Evolutionary conservation across 2,329 filamentous ascomycete species (phyloP).

Genomic region (Fusarium scirpi): DNA sequence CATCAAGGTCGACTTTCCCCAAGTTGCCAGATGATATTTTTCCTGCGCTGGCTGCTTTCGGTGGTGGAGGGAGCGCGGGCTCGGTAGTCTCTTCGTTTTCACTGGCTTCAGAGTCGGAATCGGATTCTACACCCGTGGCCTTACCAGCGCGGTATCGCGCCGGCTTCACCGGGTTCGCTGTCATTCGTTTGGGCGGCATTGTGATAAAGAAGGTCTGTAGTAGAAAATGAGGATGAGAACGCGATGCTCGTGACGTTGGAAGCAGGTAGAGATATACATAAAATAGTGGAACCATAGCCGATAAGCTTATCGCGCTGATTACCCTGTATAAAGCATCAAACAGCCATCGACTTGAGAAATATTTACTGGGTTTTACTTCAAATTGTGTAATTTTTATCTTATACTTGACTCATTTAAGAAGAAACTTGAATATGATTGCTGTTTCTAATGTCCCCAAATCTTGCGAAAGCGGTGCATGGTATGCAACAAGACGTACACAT

Average conservation of each 20-base stretch:
- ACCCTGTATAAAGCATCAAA: conserved; percentile 24
- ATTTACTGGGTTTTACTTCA: not conserved
- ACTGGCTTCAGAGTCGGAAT: conserved; percentile 65
- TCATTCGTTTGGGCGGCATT: conserved; percentile 87
- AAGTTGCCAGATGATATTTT: conserved; percentile 65
- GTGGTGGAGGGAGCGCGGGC: conserved; percentile 63
- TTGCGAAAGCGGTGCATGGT: not conserved
- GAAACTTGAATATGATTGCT: not conserved
- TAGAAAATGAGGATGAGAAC: conserved; percentile 20
- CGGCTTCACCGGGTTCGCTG: conserved; percentile 85
- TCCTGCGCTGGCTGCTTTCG: conserved; percentile 67
- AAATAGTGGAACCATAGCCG: conserved; percentile 32
- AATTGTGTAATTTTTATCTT: not conserved
- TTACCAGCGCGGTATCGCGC: conserved; percentile 90
- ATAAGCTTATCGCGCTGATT: conserved; percentile 36
- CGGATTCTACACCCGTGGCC: conserved; percentile 66
- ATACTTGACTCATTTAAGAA: too few species aligned
- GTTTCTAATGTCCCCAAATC: not conserved
- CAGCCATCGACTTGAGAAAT: not conserved
- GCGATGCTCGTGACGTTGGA: conserved; percentile 40
- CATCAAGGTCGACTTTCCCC: conserved; percentile 64
- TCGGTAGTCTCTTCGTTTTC: conserved; percentile 54
- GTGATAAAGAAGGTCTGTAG: conserved; percentile 15
- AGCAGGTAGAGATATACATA: conserved; percentile 17
- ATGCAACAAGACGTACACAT: too few species aligned